Evolutionary conservation across 352 stramenopile genomes (phyloP).

Genomic region (Globisporangium sylvaticum): DNA sequence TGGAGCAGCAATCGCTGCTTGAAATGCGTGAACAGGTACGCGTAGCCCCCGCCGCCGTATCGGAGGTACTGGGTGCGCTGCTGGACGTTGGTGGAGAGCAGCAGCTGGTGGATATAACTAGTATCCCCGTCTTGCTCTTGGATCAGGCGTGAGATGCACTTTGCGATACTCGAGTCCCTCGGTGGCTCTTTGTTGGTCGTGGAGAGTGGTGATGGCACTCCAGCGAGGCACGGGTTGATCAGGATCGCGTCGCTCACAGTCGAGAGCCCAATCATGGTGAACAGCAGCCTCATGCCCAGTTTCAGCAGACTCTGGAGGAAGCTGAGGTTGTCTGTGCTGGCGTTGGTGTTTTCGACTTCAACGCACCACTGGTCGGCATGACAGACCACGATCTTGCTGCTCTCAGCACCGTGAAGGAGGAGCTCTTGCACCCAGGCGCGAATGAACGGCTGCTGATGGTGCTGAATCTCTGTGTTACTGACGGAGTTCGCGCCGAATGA

Average conservation of each 20-base stretch:
- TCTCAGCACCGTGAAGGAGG: slow-evolving; percentile 29
- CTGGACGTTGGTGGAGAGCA: slow-evolving; percentile 61
- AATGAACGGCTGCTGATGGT: slow-evolving; percentile 15
- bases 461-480: neutral
- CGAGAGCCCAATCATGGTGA: slow-evolving; percentile 62
- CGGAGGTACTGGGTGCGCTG: slow-evolving; percentile 69
- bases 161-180: slow-evolving; percentile 36
- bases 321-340: neutral
- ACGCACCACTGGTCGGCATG: slow-evolving; percentile 68
- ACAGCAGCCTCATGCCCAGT: slow-evolving; percentile 45
- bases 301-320: slow-evolving; percentile 44
- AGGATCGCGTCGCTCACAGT: slow-evolving; percentile 49
- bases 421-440: slow-evolving; percentile 36
- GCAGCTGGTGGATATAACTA: slow-evolving; percentile 26
- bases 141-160: slow-evolving; percentile 33
- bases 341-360: neutral
- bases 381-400: slow-evolving; percentile 56
- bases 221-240: slow-evolving; percentile 29
- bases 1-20: slow-evolving; percentile 27
- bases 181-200: slow-evolving; percentile 23
- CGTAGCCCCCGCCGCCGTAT: slow-evolving; percentile 67
- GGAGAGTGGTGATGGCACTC: neutral
- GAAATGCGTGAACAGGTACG: slow-evolving; percentile 53
- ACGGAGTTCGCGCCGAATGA: slow-evolving; percentile 14
- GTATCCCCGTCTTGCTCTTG: slow-evolving; percentile 10